Conservation (phyloP, 257 asterid species). For the Nyctanthes arbortristis region DNA sequence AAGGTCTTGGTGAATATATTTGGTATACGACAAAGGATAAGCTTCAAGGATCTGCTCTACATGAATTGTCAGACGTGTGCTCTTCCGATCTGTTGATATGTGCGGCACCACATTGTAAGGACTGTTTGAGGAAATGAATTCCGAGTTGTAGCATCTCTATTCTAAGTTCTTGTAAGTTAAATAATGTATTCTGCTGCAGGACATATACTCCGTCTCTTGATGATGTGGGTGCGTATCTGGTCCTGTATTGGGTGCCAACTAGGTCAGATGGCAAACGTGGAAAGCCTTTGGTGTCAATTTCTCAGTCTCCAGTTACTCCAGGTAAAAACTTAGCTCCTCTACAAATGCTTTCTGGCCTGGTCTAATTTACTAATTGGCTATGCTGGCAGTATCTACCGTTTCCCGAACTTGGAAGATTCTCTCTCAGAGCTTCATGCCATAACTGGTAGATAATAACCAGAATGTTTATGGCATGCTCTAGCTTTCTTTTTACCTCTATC, state of each 20-base stretch:
- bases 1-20: slow-evolving; percentile 78
- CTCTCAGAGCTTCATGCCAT: neutral
- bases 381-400: too few species aligned
- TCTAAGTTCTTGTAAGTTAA: neutral
- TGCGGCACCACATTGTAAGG: slow-evolving; percentile 68
- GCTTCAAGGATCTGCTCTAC: slow-evolving; percentile 61
- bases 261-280: slow-evolving; percentile 80
- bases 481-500: neutral
- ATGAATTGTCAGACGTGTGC: slow-evolving; percentile 50
- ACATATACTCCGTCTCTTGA: slow-evolving; percentile 69
- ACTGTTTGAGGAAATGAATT: slow-evolving; percentile 13
- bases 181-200: slow-evolving; percentile 44
- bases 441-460: neutral
- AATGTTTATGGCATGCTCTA: neutral
- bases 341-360: neutral
- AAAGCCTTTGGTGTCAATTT: slow-evolving; percentile 60
- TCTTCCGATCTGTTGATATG: slow-evolving; percentile 45
- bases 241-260: slow-evolving; percentile 79
- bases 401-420: neutral
- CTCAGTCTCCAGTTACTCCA: slow-evolving; percentile 79
- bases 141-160: neutral
- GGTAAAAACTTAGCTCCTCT: slow-evolving; percentile 45
- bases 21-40: slow-evolving; percentile 78
- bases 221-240: slow-evolving; percentile 85
- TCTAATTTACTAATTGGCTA: neutral